These are phyloP conservation scores for Pachyrhizus erosus DNA, from an alignment of 306 rosid genomes.

Conservation along the genomic window DNA sequence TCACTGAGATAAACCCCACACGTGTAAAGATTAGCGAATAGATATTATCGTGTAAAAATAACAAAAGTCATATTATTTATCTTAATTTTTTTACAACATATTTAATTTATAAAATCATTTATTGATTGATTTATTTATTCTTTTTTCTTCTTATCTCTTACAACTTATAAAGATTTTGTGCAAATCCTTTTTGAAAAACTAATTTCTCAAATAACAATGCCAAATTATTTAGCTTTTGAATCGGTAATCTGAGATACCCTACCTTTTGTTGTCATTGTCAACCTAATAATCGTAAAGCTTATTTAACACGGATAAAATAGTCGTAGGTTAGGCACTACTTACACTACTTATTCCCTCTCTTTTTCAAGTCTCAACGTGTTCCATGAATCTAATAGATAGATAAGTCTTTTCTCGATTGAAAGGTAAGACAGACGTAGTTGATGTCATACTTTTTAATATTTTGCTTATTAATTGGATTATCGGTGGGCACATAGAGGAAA, in stretches of 20 bases:
- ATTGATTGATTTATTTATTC: no score
- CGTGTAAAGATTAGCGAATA: no score
- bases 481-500: neutral
- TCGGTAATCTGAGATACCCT: neutral
- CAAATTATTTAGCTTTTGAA: neutral
- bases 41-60: no score
- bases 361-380: neutral
- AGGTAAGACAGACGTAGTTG: neutral
- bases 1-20: no score
- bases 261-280: neutral
- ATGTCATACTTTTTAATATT: neutral
- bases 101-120: no score
- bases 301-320: neutral
- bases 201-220: neutral
- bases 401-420: neutral
- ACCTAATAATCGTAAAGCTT: slow-evolving; percentile 3
- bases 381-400: neutral
- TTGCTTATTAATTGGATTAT: neutral
- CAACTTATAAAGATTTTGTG: neutral
- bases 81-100: no score
- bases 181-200: neutral
- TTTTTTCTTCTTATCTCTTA: neutral
- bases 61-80: no score
- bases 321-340: neutral
- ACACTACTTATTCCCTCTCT: neutral